Conservation (phyloP, 768 basidiomycete genomes). For the Tulasnella calospora region DNA sequence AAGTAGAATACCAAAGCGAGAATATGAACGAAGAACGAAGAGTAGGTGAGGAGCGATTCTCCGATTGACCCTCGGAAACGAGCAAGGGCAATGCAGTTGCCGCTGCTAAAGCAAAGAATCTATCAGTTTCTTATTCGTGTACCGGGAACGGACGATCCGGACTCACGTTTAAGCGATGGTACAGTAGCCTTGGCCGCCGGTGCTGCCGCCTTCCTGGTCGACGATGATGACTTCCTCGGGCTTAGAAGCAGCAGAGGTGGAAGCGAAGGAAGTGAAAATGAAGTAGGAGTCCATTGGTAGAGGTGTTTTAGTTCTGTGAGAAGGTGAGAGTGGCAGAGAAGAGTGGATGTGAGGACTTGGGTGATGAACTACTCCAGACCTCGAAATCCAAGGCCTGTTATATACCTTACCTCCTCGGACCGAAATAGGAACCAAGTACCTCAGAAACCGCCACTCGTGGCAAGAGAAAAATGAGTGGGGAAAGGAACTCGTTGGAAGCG, state of each 20-base stretch:
- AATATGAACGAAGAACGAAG: background rate
- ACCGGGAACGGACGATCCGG: too few relatives aligned
- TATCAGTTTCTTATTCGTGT: too few relatives aligned
- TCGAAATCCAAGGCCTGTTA: background rate
- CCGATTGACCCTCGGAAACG: too few relatives aligned
- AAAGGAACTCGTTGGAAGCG: too few relatives aligned
- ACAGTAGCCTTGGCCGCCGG: background rate
- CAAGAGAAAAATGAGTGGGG: too few relatives aligned
- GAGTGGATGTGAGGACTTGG: background rate
- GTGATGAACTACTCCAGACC: background rate
- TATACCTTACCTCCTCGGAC: background rate
- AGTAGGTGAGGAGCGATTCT: too few relatives aligned
- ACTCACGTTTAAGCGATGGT: background rate
- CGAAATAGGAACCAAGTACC: too few relatives aligned
- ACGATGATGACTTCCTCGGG: conserved; percentile 1
- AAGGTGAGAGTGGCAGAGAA: background rate
- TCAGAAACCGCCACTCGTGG: too few relatives aligned
- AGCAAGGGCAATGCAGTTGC: too few relatives aligned
- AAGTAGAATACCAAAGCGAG: background rate
- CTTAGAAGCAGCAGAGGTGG: background rate
- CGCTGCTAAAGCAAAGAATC: too few relatives aligned
- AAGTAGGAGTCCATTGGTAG: background rate
- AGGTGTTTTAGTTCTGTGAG: background rate
- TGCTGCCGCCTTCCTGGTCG: background rate
- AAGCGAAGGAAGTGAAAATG: background rate